A percentile compares a stretch with the other conserved stretches of the same genome.
Conservation (phyloP, 2,329 filamentous ascomycete genomes). For the Venturiaceae sp. region DNA sequence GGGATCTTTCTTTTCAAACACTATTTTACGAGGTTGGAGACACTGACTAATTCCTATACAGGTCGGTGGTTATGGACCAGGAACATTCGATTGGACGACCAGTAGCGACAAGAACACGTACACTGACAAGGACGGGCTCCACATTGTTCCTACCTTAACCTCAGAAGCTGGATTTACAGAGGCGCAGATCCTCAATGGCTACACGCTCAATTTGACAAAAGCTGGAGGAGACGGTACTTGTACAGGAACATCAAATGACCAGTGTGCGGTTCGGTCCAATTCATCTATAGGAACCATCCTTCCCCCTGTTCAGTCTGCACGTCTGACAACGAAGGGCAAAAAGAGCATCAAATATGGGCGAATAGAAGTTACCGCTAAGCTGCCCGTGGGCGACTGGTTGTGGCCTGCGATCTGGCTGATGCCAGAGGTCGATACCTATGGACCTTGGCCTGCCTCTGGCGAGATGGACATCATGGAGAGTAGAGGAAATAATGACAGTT, state of each 20-base stretch:
- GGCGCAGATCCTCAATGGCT: conserved; percentile 17
- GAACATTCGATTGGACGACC: conserved; percentile 47
- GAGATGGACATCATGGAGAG: conserved; percentile 35
- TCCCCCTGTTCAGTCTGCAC: conserved; percentile 39
- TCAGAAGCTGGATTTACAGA: conserved; percentile 25
- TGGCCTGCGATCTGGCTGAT: conserved; percentile 46
- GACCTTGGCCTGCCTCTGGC: conserved; percentile 3
- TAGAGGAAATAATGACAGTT: conserved; percentile 36
- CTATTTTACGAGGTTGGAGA: no score
- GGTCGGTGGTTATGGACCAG: conserved; percentile 24
- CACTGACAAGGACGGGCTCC: conserved; percentile 38
- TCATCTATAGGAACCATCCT: conserved; percentile 36
- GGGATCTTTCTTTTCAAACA: no score
- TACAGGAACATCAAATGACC: conserved; percentile 20
- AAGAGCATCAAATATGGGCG: conserved; percentile 39
- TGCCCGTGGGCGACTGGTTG: conserved; percentile 46
- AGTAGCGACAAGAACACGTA: conserved; percentile 37
- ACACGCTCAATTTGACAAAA: conserved; percentile 32
- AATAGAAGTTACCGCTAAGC: conserved; percentile 44
- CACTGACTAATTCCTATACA: conserved; percentile 41
- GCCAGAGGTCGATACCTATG: conserved; percentile 36
- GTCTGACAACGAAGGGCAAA: conserved; percentile 38
- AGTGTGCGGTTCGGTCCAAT: conserved; percentile 34
- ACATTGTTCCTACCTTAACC: conserved; percentile 46
- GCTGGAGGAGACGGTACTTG: conserved; percentile 26